These are phyloP conservation scores for Fusarium proliferatum DNA, from an alignment of 2,329 filamentous ascomycete genomes.

Conservation along the genomic window DNA sequence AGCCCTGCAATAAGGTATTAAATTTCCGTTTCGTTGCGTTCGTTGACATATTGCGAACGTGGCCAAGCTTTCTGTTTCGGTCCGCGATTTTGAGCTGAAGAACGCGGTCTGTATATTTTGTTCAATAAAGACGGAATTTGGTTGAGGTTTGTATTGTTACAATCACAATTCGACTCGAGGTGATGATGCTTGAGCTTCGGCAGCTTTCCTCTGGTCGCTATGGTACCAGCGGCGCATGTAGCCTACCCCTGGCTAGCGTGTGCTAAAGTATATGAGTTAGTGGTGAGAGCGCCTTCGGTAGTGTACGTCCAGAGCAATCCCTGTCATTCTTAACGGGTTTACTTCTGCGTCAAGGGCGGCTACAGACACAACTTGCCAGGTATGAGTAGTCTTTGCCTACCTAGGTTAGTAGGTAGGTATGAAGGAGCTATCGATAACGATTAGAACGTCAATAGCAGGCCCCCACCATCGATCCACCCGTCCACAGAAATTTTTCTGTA, in stretches of 20 bases:
- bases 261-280: not conserved
- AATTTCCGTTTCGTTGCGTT: constrained; percentile 88
- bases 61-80: not conserved
- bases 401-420: too few species aligned
- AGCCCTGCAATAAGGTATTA: constrained; percentile 76
- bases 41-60: constrained; percentile 57
- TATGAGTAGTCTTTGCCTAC: not conserved
- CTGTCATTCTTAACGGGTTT: not conserved
- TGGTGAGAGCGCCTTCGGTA: not conserved
- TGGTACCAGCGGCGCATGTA: constrained; percentile 8
- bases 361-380: not conserved
- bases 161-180: constrained; percentile 5
- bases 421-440: constrained; percentile 29
- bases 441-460: constrained; percentile 28
- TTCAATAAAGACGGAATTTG: not conserved
- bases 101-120: not conserved
- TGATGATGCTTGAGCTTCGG: constrained; percentile 13
- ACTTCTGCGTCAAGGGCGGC: not conserved
- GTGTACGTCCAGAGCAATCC: rapidly evolving
- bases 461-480: constrained; percentile 28
- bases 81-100: not conserved
- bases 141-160: constrained; percentile 25
- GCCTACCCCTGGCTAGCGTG: not conserved
- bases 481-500: constrained; percentile 45
- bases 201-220: constrained; percentile 16